These are phyloP conservation scores for Fraxinus quadrangulata DNA, from an alignment of 257 asterid species.

Conservation along the genomic window DNA sequence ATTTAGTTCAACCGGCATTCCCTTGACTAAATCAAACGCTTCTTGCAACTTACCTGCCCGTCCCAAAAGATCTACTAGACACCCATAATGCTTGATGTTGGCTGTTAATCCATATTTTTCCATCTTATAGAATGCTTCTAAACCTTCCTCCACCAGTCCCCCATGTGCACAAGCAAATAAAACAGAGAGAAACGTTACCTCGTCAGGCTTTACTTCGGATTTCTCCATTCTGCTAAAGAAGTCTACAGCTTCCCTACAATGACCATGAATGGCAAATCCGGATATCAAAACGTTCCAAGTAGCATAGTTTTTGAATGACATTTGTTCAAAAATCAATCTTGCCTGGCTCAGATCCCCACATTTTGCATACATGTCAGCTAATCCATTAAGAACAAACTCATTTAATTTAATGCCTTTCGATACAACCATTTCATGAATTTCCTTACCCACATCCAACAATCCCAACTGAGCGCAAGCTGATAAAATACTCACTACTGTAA, in stretches of 20 bases:
- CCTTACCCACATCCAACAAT: constrained; percentile 56
- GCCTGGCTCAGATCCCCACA: constrained; percentile 73
- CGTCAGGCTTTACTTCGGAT: constrained; percentile 48
- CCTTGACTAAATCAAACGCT: constrained; percentile 54
- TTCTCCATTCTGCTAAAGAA: constrained; percentile 53
- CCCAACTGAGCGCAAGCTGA: constrained; percentile 85
- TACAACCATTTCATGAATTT: constrained; percentile 58
- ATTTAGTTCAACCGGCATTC: constrained; percentile 66
- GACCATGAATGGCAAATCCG: constrained; percentile 67
- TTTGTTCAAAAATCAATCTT: constrained; percentile 51
- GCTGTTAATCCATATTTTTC: constrained; percentile 51
- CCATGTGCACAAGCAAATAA: constrained; percentile 82
- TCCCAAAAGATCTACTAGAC: constrained; percentile 75
- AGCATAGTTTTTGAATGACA: constrained; percentile 33
- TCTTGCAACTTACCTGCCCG: constrained; percentile 70
- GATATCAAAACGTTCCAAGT: constrained; percentile 72
- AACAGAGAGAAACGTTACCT: constrained; percentile 64
- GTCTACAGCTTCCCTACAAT: constrained; percentile 54
- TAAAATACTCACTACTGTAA: constrained; percentile 63
- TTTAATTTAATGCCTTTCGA: constrained; percentile 46
- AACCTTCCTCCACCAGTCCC: constrained; percentile 73
- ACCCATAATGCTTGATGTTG: constrained; percentile 71
- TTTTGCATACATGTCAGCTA: constrained; percentile 88
- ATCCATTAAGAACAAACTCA: constrained; percentile 59
- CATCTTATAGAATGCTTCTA: constrained; percentile 59